phyloP scores from a whole-genome alignment of 116 monocot genomes.

The Zostera marina region DNA sequence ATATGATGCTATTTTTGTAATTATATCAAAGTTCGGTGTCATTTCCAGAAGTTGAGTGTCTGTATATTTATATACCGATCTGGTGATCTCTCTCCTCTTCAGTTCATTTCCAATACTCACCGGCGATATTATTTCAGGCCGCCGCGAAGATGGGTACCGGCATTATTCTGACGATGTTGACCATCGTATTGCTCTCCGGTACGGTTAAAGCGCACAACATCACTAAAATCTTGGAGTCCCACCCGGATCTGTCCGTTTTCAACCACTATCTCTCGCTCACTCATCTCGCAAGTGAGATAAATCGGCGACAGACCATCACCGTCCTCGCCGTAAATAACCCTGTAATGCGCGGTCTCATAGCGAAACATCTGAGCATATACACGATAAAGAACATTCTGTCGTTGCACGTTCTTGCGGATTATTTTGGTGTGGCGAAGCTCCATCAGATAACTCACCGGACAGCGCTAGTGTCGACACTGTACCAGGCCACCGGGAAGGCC shows the following conservation, averaged over 20 bases:
- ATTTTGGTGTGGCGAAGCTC: conserved; percentile 75
- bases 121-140: not conserved
- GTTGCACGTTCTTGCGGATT: conserved; percentile 87
- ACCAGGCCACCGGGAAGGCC: conserved; percentile 74
- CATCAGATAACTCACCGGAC: conserved; percentile 70
- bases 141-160: not conserved
- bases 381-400: conserved; percentile 64
- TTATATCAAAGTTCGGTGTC: too few species aligned
- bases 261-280: conserved; percentile 77
- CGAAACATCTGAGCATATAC: conserved; percentile 44
- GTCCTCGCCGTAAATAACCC: conserved; percentile 58
- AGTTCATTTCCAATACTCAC: too few species aligned
- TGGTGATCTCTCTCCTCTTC: not conserved
- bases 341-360: conserved; percentile 42
- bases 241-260: conserved; percentile 86
- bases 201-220: conserved; percentile 27
- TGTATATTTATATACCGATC: not conserved
- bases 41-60: too few species aligned
- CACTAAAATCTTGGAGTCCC: conserved; percentile 43
- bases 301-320: conserved; percentile 52
- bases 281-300: conserved; percentile 57
- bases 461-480: conserved; percentile 48
- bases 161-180: not conserved
- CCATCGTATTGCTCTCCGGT: not conserved
- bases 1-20: too few species aligned